Evolutionary conservation across 1,284 basidiomycete species (phyloP).

Genomic region (Vanrija sp.): DNA sequence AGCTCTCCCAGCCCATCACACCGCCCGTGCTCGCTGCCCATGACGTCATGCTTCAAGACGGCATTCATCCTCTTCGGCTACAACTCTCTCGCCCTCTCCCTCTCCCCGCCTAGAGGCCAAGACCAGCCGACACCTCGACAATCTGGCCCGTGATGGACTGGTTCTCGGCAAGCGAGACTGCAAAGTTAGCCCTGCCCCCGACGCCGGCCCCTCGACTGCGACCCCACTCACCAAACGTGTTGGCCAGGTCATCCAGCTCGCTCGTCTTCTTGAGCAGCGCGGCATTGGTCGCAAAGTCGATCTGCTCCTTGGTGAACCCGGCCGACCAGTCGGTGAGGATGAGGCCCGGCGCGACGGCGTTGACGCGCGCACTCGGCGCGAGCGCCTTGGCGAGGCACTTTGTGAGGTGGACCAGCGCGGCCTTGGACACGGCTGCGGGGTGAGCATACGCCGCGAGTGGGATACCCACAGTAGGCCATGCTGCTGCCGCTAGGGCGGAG

Average conservation of each 20-base stretch:
- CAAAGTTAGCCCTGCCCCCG: no score
- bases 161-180: conserved; percentile 8
- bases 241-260: conserved; percentile 18
- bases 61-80: no score
- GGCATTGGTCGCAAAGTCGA: conserved; percentile 6
- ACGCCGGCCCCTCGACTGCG: background rate
- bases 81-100: no score
- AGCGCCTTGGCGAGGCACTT: conserved; percentile 22
- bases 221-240: conserved; percentile 8
- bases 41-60: no score
- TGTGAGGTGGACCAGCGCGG: conserved; percentile 21
- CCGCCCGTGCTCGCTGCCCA: no score
- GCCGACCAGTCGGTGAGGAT: conserved; percentile 27
- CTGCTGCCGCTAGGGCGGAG: conserved; percentile 21
- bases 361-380: conserved; percentile 22
- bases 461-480: conserved; percentile 13
- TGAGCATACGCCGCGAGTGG: background rate
- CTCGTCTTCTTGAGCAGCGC: conserved; percentile 14
- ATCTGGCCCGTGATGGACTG: conserved; percentile 6
- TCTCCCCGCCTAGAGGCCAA: no score
- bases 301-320: conserved; percentile 16
- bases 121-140: conserved; percentile 1
- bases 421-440: conserved; percentile 22
- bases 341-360: conserved; percentile 23
- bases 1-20: no score